Conservation (phyloP, 345 rosid genomes). For the Iberis pinnata region DNA sequence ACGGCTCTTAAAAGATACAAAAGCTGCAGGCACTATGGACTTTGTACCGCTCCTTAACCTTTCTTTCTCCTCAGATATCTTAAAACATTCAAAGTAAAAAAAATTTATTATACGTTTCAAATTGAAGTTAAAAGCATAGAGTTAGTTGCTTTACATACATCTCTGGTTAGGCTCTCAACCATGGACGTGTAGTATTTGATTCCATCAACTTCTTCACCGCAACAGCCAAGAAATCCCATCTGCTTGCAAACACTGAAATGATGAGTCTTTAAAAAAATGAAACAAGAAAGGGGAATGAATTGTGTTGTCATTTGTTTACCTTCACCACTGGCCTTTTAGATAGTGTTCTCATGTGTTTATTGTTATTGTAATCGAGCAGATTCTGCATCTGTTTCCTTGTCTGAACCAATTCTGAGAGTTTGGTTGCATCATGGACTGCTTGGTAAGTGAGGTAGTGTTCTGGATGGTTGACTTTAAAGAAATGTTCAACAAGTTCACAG, state of each 20-base stretch:
- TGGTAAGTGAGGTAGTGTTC: slow-evolving; percentile 71
- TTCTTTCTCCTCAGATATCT: slow-evolving; percentile 66
- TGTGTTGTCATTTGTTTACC: slow-evolving; percentile 41
- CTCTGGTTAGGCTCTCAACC: slow-evolving; percentile 46
- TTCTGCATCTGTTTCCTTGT: slow-evolving; percentile 65
- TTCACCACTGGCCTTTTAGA: slow-evolving; percentile 47
- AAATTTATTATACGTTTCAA: too few species aligned
- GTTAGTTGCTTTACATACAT: slow-evolving; percentile 49
- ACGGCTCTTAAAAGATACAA: slow-evolving; percentile 81
- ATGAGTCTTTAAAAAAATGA: background rate
- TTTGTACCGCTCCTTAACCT: slow-evolving; percentile 41
- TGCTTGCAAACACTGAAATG: slow-evolving; percentile 26
- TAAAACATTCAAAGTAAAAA: slow-evolving; percentile 24
- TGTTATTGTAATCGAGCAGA: slow-evolving; percentile 69
- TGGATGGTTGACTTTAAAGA: slow-evolving; percentile 88
- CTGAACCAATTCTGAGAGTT: slow-evolving; percentile 53
- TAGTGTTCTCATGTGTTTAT: slow-evolving; percentile 51
- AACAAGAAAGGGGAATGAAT: too few species aligned
- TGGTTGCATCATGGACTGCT: slow-evolving; percentile 76
- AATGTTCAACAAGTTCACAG: slow-evolving; percentile 80
- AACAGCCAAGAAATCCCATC: slow-evolving; percentile 78
- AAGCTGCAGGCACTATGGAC: slow-evolving; percentile 70
- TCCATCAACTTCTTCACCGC: slow-evolving; percentile 70
- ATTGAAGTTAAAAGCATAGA: background rate
- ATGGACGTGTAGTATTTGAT: slow-evolving; percentile 58